Evolutionary conservation across 2,329 filamentous ascomycete species (phyloP), one percentile per base, ranked within the genome.

Genomic region (Biscogniauxia marginata): DNA sequence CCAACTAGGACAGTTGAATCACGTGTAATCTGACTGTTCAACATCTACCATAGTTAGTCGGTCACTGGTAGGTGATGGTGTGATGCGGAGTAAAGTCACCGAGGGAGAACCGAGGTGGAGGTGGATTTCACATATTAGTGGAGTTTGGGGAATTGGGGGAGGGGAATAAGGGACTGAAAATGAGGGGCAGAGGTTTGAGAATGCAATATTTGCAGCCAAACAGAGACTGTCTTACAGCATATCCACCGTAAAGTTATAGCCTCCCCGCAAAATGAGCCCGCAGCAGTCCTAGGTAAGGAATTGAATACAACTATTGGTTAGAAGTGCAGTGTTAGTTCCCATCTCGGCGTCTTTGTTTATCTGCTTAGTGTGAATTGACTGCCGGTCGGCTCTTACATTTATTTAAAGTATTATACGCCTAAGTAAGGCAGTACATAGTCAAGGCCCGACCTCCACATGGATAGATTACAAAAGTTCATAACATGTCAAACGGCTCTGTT

Each of bases 31-130:
- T n/a, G n/a, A n/a, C n/a, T n/a, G n/a, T n/a, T 25, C 24, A 6
- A 25, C 24, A 25, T 25, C 6, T 25, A 16, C 30, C 30, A 39
- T 16, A 39, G 13, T 39, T 39, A 2, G 7, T 39, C 30, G 30
- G 30, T 39, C 30, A 16, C 30, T 39, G n/a, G n/a, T 16, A 39
- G n/a, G 30, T 39, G 46, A 22, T 22, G 6, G 24, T 39, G 30
- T 16, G 18, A 19, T n/a, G 48, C 18, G 25, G 48, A 39, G 30
- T n/a, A 51, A 25, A 44, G 43, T 11, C 30, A 23, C 49, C 49
- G 49, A 51, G 30, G 49, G 49, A 51, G 49, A 51, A 51, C 49
- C 49, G 49, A 51, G 39, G 21, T 21, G 24, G 23, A 50, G 46
- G 19, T 16, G 46, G 22, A 7, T 18, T 16, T 5, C 43, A n/a